Conservation (phyloP, 2,329 filamentous ascomycete species). For the Penicillium sp. region DNA sequence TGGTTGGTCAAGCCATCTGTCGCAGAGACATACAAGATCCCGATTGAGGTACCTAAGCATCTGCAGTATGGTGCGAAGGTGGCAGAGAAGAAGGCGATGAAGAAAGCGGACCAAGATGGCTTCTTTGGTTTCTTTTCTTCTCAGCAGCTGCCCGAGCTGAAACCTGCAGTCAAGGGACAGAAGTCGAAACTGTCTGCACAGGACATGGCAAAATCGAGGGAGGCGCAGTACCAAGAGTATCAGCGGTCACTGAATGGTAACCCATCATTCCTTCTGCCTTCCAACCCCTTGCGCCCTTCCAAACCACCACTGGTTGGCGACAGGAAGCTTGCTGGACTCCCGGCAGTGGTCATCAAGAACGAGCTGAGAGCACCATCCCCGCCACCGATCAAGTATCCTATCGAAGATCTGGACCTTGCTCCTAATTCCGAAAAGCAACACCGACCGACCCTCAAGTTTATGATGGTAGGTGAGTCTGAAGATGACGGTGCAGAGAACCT, state of each 20-base stretch:
- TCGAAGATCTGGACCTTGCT: constrained; percentile 84
- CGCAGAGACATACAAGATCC: constrained; percentile 80
- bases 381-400: constrained; percentile 86
- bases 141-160: constrained; percentile 67
- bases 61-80: constrained; percentile 78
- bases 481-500: constrained; percentile 50
- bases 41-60: constrained; percentile 79
- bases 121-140: constrained; percentile 54
- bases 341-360: constrained; percentile 46
- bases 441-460: constrained; percentile 74
- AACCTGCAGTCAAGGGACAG: constrained; percentile 69
- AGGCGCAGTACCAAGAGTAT: constrained; percentile 52
- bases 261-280: constrained; percentile 41
- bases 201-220: constrained; percentile 48
- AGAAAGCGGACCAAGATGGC: constrained; percentile 53
- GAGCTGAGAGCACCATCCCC: constrained; percentile 63
- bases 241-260: constrained; percentile 48
- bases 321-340: constrained; percentile 33
- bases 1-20: constrained; percentile 91
- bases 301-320: constrained; percentile 35
- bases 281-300: constrained; percentile 32
- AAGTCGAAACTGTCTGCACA: constrained; percentile 57
- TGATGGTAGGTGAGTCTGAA: constrained; percentile 65
- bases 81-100: constrained; percentile 73
- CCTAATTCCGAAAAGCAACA: constrained; percentile 62